These are phyloP conservation scores for Nicotiana knightiana DNA, from an alignment of 257 asterid genomes.

Conservation along the genomic window DNA sequence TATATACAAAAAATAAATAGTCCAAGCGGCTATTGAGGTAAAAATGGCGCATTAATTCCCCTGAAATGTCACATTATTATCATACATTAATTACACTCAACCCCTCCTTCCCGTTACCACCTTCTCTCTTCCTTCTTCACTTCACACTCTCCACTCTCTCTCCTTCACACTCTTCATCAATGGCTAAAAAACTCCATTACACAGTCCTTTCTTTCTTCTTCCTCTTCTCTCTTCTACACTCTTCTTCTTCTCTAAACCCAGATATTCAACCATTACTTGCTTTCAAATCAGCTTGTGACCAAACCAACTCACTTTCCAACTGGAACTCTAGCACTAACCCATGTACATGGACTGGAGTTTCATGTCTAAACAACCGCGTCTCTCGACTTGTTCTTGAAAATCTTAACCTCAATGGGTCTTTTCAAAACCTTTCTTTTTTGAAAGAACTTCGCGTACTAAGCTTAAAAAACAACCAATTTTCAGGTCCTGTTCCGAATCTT, in stretches of 20 bases:
- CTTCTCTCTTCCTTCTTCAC: not conserved
- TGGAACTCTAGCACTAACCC: slow-evolving; percentile 59
- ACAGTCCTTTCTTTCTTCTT: not conserved
- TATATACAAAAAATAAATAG: too few species aligned
- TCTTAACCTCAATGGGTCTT: slow-evolving; percentile 36
- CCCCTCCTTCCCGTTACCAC: not conserved
- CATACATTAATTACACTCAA: not conserved
- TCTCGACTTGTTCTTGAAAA: slow-evolving; percentile 65
- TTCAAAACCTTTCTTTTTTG: slow-evolving; percentile 36
- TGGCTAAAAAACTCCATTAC: not conserved
- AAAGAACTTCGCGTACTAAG: slow-evolving; percentile 67
- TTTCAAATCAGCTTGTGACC: slow-evolving; percentile 58
- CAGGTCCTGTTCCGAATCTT: slow-evolving; percentile 67
- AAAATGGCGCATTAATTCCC: not conserved
- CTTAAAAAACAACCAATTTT: slow-evolving; percentile 52
- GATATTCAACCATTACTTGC: slow-evolving; percentile 47
- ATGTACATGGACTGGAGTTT: slow-evolving; percentile 71
- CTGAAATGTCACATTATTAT: not conserved
- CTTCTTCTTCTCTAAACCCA: slow-evolving; percentile 32
- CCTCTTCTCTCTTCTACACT: not conserved
- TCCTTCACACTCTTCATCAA: slow-evolving; percentile 9
- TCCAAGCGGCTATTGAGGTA: too few species aligned
- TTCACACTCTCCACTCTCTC: not conserved
- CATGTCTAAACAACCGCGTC: slow-evolving; percentile 58
- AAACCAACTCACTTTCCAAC: slow-evolving; percentile 32